phyloP scores from a whole-genome alignment of 805 yeast species.

The Torulaspora quercuum region DNA sequence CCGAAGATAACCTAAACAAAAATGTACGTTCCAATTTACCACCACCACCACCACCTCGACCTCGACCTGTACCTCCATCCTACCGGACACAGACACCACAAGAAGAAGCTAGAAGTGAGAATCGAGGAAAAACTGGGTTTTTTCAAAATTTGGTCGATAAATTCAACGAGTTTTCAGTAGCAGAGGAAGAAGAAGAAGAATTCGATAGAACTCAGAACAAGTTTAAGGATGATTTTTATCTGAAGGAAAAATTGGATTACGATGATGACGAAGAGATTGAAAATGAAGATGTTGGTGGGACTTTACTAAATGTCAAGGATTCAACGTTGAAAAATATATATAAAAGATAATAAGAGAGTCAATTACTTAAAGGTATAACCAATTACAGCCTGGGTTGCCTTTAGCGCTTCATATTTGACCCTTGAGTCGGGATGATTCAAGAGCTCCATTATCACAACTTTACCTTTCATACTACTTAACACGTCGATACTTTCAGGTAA shows the following conservation, averaged over 20 bases:
- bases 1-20: too few species aligned
- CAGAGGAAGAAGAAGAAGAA: constrained; percentile 32
- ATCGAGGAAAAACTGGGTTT: constrained; percentile 15
- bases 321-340: constrained; percentile 7
- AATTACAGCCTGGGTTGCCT: constrained; percentile 90
- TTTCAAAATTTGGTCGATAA: constrained; percentile 25
- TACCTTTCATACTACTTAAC: constrained; percentile 56
- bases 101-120: too few species aligned
- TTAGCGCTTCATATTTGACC: constrained; percentile 90
- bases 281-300: constrained; percentile 14
- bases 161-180: constrained; percentile 35
- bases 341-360: constrained; percentile 6
- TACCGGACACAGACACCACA: too few species aligned
- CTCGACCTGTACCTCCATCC: too few species aligned
- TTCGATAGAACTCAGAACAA: constrained; percentile 25
- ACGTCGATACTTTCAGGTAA: constrained; percentile 59
- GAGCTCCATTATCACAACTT: constrained; percentile 77
- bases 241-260: constrained; percentile 29
- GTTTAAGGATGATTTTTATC: constrained; percentile 21
- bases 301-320: constrained; percentile 8
- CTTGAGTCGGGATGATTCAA: constrained; percentile 78
- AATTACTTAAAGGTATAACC: constrained; percentile 62
- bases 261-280: constrained; percentile 26
- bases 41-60: too few species aligned
- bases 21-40: too few species aligned